Conservation (phyloP, 768 basidiomycete species). For the Boletus patriciae region DNA sequence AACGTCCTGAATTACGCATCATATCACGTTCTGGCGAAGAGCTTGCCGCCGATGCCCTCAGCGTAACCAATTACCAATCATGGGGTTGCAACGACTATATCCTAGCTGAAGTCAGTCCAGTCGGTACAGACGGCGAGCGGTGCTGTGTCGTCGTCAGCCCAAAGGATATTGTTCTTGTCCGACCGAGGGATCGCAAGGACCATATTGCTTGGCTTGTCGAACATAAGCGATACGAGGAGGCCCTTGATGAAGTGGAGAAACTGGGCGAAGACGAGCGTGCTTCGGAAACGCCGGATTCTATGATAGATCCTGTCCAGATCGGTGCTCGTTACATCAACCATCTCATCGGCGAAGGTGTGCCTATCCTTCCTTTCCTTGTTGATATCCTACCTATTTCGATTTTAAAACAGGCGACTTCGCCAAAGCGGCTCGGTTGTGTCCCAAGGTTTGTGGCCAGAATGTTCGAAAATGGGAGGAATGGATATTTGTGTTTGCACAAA, state of each 20-base stretch:
- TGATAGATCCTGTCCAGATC: conserved; percentile 63
- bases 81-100: conserved; percentile 94
- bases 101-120: conserved; percentile 51
- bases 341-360: conserved; percentile 75
- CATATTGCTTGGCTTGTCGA: conserved; percentile 94
- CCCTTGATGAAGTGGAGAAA: conserved; percentile 75
- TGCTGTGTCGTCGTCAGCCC: conserved; percentile 87
- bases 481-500: conserved; percentile 88
- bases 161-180: conserved; percentile 82
- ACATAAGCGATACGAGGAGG: conserved; percentile 82
- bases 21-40: conserved; percentile 89
- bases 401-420: conserved; percentile 53
- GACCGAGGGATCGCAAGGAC: conserved; percentile 83
- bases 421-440: conserved; percentile 79
- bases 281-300: conserved; percentile 37
- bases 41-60: conserved; percentile 79
- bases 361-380: neutral
- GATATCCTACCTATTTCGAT: neutral
- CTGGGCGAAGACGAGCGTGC: conserved; percentile 37
- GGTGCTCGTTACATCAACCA: conserved; percentile 86
- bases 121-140: conserved; percentile 35
- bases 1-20: conserved; percentile 92
- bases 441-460: conserved; percentile 83
- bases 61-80: conserved; percentile 71
- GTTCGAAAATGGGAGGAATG: conserved; percentile 90